A percentile compares a stretch with the other conserved stretches of the same genome.
phyloP scores from a whole-genome alignment of 139 green algal genomes.

The Parachlorella kessleri region DNA sequence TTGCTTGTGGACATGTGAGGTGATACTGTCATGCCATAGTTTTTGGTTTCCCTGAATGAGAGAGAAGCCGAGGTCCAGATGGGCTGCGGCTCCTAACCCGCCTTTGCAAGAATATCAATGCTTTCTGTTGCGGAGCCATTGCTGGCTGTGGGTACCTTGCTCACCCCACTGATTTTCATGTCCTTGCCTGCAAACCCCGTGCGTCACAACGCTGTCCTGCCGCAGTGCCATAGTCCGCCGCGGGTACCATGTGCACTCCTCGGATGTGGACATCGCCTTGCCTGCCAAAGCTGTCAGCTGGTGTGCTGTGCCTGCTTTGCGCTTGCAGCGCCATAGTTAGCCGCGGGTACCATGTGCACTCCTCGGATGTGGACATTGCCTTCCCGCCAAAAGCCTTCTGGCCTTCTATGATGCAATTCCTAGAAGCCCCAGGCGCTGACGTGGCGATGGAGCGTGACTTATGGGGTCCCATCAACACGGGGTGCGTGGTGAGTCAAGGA shows the following conservation, averaged over 20 bases:
- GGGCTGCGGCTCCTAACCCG: too few relatives aligned
- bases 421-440: neutral
- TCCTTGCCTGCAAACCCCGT: too few relatives aligned
- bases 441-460: neutral
- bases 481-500: neutral
- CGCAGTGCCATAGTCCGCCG: neutral
- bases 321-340: neutral
- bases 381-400: neutral
- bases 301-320: neutral
- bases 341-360: neutral
- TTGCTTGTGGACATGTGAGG: too few relatives aligned
- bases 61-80: too few relatives aligned
- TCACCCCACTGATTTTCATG: neutral
- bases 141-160: too few relatives aligned
- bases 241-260: neutral
- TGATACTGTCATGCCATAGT: too few relatives aligned
- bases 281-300: too few relatives aligned
- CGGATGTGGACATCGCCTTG: neutral
- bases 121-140: too few relatives aligned
- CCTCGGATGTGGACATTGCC: neutral
- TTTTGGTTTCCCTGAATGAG: too few relatives aligned
- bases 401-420: neutral
- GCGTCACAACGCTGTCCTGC: too few relatives aligned
- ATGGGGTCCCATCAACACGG: neutral
- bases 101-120: too few relatives aligned